Percentiles rank a stretch among this genome's conserved stretches.
Evolutionary conservation across 2,329 filamentous ascomycete species (phyloP).

Genomic region (Penicillium sp.): DNA sequence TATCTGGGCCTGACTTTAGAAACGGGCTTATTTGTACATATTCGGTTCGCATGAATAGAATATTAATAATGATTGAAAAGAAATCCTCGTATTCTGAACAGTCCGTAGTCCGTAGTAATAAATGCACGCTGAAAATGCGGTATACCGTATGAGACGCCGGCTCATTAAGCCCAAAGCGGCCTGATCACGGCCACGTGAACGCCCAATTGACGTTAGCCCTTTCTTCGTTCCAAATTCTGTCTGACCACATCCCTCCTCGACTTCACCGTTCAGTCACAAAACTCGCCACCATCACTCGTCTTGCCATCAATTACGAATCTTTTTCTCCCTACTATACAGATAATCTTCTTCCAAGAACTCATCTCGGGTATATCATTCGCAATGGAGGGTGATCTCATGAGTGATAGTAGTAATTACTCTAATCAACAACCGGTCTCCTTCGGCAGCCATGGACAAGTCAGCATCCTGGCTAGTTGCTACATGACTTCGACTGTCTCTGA

Average conservation of each 20-base stretch:
- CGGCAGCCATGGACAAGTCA: slow-evolving; percentile 52
- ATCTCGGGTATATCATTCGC: slow-evolving; percentile 8
- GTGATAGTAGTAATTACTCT: slow-evolving; percentile 61
- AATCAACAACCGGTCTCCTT: slow-evolving; percentile 54
- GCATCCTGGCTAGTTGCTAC: slow-evolving; percentile 90
- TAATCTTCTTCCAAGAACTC: background rate
- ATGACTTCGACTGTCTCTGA: slow-evolving; percentile 67
- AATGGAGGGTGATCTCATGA: slow-evolving; percentile 59
- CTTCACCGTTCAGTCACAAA: background rate
- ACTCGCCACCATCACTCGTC: background rate
- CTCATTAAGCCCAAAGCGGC: too few relatives aligned
- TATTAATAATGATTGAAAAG: background rate
- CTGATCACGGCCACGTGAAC: too few relatives aligned
- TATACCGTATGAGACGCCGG: too few relatives aligned
- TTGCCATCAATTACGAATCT: background rate
- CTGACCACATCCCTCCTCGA: too few relatives aligned
- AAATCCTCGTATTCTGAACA: background rate
- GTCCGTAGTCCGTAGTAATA: too few relatives aligned
- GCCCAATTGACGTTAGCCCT: background rate
- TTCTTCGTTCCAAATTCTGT: background rate
- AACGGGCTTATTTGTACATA: background rate
- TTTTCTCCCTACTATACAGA: background rate
- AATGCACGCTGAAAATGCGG: too few relatives aligned
- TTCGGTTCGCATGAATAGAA: background rate
- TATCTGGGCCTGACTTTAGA: background rate